These are phyloP conservation scores for Aspergillus latus DNA, from an alignment of 2,329 filamentous ascomycete genomes.

Conservation along the genomic window DNA sequence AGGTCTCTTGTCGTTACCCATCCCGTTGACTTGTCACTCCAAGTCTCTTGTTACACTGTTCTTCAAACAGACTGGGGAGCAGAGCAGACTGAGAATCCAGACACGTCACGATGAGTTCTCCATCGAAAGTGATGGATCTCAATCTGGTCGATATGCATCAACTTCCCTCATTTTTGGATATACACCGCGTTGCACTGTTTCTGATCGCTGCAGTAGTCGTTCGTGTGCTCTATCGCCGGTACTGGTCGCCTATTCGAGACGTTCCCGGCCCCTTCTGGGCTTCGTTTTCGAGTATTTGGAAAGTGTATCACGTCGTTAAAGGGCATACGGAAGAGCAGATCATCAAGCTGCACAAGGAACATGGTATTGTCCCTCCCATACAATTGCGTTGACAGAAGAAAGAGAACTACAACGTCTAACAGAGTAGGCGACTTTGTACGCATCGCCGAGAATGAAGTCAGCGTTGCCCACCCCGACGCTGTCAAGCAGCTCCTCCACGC, in stretches of 20 bases:
- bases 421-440: constrained; percentile 44
- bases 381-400: background rate
- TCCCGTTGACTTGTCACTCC: background rate
- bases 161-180: constrained; percentile 30
- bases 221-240: constrained; percentile 39
- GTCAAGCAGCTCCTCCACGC: constrained; percentile 38
- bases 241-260: constrained; percentile 45
- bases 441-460: constrained; percentile 47
- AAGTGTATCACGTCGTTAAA: constrained; percentile 38
- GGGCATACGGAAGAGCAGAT: constrained; percentile 42
- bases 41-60: background rate
- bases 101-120: background rate
- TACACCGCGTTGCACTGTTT: background rate
- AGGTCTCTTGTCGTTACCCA: background rate
- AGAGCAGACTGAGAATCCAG: background rate
- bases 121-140: background rate
- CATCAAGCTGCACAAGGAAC: constrained; percentile 40
- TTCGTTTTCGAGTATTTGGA: constrained; percentile 44
- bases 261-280: constrained; percentile 46
- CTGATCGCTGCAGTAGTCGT: background rate
- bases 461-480: constrained; percentile 45
- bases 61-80: background rate
- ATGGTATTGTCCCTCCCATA: constrained; percentile 30
- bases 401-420: background rate
- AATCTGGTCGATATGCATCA: background rate